These are phyloP conservation scores for Metschnikowia picachoensis DNA, from an alignment of 805 yeast species.

Conservation along the genomic window DNA sequence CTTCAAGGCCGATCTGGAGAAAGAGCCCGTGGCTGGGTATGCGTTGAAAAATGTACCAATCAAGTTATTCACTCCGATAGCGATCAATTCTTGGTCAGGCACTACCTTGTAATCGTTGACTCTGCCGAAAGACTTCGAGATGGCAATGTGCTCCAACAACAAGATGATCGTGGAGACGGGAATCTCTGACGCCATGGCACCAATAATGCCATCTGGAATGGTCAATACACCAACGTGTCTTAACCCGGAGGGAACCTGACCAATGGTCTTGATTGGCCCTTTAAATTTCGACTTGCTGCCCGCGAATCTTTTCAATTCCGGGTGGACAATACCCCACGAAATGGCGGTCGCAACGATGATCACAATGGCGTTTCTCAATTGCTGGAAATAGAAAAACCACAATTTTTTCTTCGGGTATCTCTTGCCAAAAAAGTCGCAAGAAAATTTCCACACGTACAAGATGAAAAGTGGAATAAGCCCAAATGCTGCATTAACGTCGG, in stretches of 20 bases:
- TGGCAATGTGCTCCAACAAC: slow-evolving; percentile 88
- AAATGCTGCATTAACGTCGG: slow-evolving; percentile 82
- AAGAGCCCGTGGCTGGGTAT: slow-evolving; percentile 94
- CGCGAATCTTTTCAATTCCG: slow-evolving; percentile 29
- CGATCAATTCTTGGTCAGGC: slow-evolving; percentile 91
- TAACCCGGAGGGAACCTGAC: slow-evolving; percentile 80
- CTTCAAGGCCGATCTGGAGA: slow-evolving; percentile 90
- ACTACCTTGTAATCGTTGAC: slow-evolving; percentile 84
- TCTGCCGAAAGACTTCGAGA: slow-evolving; percentile 90
- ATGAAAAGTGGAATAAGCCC: slow-evolving; percentile 73
- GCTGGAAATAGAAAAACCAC: slow-evolving; percentile 65
- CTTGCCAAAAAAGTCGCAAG: slow-evolving; percentile 56
- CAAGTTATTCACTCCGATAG: slow-evolving; percentile 88
- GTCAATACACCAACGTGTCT: slow-evolving; percentile 69
- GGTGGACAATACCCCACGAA: slow-evolving; percentile 70
- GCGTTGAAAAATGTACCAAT: slow-evolving; percentile 91
- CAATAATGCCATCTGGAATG: slow-evolving; percentile 55
- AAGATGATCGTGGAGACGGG: slow-evolving; percentile 84
- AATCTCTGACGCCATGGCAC: slow-evolving; percentile 65
- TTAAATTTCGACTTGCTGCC: slow-evolving; percentile 33
- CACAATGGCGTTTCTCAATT: slow-evolving; percentile 77
- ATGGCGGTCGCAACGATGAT: slow-evolving; percentile 80
- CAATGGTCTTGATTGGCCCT: slow-evolving; percentile 58
- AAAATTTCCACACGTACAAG: slow-evolving; percentile 68
- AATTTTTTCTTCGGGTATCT: slow-evolving; percentile 57